A percentile compares a stretch with the other conserved stretches of the same genome.
Evolutionary conservation across 2,329 filamentous ascomycete species (phyloP).

Genomic region (Tolypocladium ovalisporum): DNA sequence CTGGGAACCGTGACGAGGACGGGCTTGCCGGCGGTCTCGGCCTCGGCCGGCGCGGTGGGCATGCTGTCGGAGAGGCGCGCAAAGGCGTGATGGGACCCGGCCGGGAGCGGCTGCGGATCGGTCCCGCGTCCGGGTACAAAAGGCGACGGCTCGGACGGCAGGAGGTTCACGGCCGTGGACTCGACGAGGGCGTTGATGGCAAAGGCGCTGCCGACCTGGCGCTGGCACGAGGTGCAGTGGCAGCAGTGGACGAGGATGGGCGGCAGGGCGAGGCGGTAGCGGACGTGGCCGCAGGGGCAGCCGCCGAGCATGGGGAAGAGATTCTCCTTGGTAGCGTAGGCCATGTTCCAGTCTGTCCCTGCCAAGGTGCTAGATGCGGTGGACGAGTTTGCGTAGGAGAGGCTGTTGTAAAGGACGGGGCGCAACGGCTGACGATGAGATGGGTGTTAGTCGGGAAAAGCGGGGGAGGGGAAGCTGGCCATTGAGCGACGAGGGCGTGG

Average conservation of each 20-base stretch:
- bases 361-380: background rate
- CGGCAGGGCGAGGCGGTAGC: slow-evolving; percentile 53
- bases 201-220: slow-evolving; percentile 28
- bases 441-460: slow-evolving; percentile 3
- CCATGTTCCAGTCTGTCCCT: slow-evolving; percentile 4
- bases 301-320: slow-evolving; percentile 29
- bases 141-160: background rate
- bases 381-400: background rate
- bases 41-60: background rate
- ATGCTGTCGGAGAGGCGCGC: slow-evolving; percentile 8
- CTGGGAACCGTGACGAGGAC: slow-evolving; percentile 22
- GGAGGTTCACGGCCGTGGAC: slow-evolving; percentile 19
- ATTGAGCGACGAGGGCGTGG: slow-evolving; percentile 14
- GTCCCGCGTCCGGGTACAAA: background rate
- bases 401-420: background rate
- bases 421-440: too few relatives aligned
- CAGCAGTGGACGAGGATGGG: slow-evolving; percentile 33
- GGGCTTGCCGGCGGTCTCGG: slow-evolving; percentile 1
- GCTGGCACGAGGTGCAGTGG: slow-evolving; percentile 35
- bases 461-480: slow-evolving; percentile 12
- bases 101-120: background rate
- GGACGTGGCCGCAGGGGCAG: slow-evolving; percentile 59
- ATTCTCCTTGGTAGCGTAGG: slow-evolving; percentile 13
- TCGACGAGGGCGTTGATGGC: slow-evolving; percentile 32
- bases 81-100: slow-evolving; percentile 3